A percentile compares a stretch with the other conserved stretches of the same genome.
phyloP scores from a whole-genome alignment of 1,139 yeast genomes.

The Hansenula sp. region DNA sequence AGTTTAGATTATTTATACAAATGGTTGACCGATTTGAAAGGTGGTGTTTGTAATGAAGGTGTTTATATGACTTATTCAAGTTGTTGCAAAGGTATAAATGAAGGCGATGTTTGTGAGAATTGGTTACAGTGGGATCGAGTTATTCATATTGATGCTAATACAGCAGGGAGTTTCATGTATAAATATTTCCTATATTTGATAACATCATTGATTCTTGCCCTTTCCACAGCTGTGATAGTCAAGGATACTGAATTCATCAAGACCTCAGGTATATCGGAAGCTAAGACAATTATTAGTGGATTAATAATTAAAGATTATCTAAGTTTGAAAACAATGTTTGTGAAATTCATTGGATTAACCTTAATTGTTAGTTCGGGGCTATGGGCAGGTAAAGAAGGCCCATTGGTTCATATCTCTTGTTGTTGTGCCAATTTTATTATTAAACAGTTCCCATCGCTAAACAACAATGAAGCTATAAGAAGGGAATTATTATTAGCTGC shows the following conservation, averaged over 20 bases:
- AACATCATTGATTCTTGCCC: conserved; percentile 30
- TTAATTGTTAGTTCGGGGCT: conserved; percentile 77
- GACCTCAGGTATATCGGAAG: conserved; percentile 95
- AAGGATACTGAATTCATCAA: conserved; percentile 84
- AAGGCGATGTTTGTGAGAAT: conserved; percentile 27
- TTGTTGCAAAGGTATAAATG: conserved; percentile 34
- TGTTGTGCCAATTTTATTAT: conserved; percentile 50
- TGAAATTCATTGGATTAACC: conserved; percentile 79
- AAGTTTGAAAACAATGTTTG: conserved; percentile 66
- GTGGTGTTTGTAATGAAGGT: conserved; percentile 40
- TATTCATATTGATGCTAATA: conserved; percentile 21
- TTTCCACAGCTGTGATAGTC: conserved; percentile 35
- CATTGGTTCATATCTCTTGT: conserved; percentile 82
- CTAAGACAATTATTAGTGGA: conserved; percentile 90
- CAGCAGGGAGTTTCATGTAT: conserved; percentile 24
- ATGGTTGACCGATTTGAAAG: conserved; percentile 60
- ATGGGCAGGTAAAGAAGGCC: conserved; percentile 94
- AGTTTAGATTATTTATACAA: conserved; percentile 56
- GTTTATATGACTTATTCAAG: conserved; percentile 31
- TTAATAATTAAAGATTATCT: conserved; percentile 77
- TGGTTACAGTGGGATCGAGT: conserved; percentile 42
- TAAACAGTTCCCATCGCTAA: conserved; percentile 29
- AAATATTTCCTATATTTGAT: conserved; percentile 32
- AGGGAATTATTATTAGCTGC: conserved; percentile 58
- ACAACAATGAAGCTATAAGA: conserved; percentile 46